Conservation (phyloP, 169 alveolate species). For the Condylostoma magnum region DNA sequence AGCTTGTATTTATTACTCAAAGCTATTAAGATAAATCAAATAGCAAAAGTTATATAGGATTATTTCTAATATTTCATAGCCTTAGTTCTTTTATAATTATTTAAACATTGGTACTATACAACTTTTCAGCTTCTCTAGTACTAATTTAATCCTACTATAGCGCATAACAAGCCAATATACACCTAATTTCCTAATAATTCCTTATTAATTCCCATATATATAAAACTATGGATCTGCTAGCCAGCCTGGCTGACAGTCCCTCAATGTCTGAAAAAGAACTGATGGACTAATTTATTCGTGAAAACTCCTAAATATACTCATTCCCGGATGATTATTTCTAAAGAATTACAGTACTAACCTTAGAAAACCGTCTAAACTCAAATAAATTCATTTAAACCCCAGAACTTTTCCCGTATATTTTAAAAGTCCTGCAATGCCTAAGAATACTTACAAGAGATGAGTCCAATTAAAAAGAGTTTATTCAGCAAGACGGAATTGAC, state of each 20-base stretch:
- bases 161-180: too few relatives aligned
- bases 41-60: too few relatives aligned
- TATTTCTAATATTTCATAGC: too few relatives aligned
- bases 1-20: too few relatives aligned
- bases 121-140: too few relatives aligned
- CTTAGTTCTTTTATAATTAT: too few relatives aligned
- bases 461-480: not conserved
- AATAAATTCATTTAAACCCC: not conserved
- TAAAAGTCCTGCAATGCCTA: constrained; percentile 13
- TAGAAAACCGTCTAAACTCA: not conserved
- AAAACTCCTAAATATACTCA: not conserved
- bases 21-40: too few relatives aligned
- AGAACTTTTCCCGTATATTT: constrained; percentile 10
- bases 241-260: constrained; percentile 17
- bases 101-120: too few relatives aligned
- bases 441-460: constrained; percentile 28
- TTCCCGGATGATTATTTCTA: not conserved
- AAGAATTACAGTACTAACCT: not conserved
- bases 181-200: too few relatives aligned
- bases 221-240: not conserved
- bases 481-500: not conserved
- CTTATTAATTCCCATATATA: too few relatives aligned
- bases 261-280: constrained; percentile 1
- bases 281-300: constrained; percentile 6
- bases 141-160: too few relatives aligned